Evolutionary conservation across 441 rosid genomes (phyloP), one percentile per base, ranked within the genome.

Genomic region (Macaranga tanarius): DNA sequence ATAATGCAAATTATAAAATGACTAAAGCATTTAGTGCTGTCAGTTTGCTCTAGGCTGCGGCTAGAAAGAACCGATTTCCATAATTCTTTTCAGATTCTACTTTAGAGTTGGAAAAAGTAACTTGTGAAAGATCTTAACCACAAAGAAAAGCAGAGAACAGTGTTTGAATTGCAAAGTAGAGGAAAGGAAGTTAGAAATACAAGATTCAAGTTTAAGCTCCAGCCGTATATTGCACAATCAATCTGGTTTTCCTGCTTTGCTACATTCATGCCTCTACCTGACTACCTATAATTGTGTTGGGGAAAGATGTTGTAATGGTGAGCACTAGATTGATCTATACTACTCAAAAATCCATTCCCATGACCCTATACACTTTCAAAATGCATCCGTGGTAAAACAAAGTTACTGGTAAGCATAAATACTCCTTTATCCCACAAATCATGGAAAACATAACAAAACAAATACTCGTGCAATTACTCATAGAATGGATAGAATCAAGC

Each of bases 401-500:
- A 52, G 57, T 26, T 19, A 16, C 11, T 15, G 16, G 12, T 10
- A 52, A 54, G 20, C 31, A 67, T 28, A 66, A 19, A 11, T 10
- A 44, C 52, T 15, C 3, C 42, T 65, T 67, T 20, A 19, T 34
- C n/a, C 31, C 12, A 52, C 6, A 67, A 34, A 31, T 52, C 13
- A 50, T 19, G 45, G 16, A 51, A 51, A 28, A 67, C 2, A n/a
- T 8, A 47, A 23, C 19, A 44, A 0, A 23, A 65, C 1, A 17
- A 4, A 66, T 42, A 10, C 17, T 42, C 13, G n/a, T 13, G 4
- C 1, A 63, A 17, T 66, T 10, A 61, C 66, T 87, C 90, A 60
- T 81, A 82, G 72, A 84, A 87, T 31, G 84, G 75, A 48, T 90
- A 83, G 1, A 83, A 79, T 64, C 87, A 90, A 20, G 5, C 60